phyloP scores from a whole-genome alignment of 768 basidiomycete species.

The Coprinopsis strossmayeri region DNA sequence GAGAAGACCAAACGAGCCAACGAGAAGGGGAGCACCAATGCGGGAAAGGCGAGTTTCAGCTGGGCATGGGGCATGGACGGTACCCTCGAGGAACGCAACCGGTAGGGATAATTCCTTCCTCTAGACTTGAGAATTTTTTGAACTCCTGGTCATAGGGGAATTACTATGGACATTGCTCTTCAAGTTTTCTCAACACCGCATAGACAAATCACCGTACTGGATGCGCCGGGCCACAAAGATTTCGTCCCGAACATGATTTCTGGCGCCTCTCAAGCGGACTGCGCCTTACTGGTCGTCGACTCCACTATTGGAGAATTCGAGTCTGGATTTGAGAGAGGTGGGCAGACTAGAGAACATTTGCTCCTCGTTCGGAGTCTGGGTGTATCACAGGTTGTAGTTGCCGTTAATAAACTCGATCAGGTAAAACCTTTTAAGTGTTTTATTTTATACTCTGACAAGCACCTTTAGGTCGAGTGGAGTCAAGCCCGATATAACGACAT shows the following conservation, averaged over 20 bases:
- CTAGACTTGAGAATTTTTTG: no score
- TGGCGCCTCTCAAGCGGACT: conserved; percentile 94
- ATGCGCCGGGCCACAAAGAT: conserved; percentile 95
- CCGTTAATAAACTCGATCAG: conserved; percentile 93
- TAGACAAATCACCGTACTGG: conserved; percentile 85
- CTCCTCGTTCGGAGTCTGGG: conserved; percentile 89
- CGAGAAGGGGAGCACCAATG: conserved; percentile 83
- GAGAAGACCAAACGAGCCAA: conserved; percentile 82
- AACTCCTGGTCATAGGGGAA: no score
- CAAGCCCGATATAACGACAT: conserved; percentile 83
- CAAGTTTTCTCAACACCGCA: conserved; percentile 70
- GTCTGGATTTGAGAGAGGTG: conserved; percentile 88
- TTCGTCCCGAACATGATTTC: conserved; percentile 99
- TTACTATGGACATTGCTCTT: conserved; percentile 95
- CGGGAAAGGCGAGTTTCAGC: conserved; percentile 92
- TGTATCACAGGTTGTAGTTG: conserved; percentile 84
- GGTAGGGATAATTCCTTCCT: conserved; percentile 44
- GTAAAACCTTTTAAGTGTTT: conserved; percentile 34
- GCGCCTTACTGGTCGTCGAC: conserved; percentile 90
- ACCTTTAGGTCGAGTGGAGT: conserved; percentile 76
- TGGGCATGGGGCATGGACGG: conserved; percentile 99
- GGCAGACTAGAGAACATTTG: conserved; percentile 94
- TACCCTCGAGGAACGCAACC: conserved; percentile 84
- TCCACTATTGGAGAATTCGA: conserved; percentile 90
- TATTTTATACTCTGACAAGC: background rate